Evolutionary conservation across 441 rosid genomes (phyloP), one percentile per base, ranked within the genome.

Genomic region (Adansonia gregorii): DNA sequence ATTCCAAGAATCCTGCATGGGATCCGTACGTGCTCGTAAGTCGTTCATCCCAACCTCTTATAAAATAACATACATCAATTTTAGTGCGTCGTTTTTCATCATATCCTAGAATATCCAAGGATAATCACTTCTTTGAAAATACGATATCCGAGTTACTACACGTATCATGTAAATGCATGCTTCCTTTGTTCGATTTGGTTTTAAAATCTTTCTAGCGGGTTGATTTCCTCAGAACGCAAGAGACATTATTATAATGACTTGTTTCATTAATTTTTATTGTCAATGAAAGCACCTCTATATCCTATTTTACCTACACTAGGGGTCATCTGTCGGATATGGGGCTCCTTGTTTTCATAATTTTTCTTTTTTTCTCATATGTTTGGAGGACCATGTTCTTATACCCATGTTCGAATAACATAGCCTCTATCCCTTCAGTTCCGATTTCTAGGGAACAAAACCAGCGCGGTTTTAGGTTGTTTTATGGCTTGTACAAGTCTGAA

Each of bases 1-100:
- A 92, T 79, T 20, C 85, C 54, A 79, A 76, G 72, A 84, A 84
- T 78, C 83, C 80, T 64, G 87, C 91, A 55, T 94, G 99, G 99
- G 96, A 96, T 85, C 98, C 99, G 65, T 84, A 58, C 81, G 90
- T 94, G 41, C 94, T 94, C 63, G 99, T 96, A 89, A 85, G 87
- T 49, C 73, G 77, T 74, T 67, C 41, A 75, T 35, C 22, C 58
- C 56, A 71, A 17, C 43, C 54, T 64, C 77, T 63, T 7, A 24
- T 59, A 35, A 51, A 8, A 59, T 49, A 22, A 15, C 35, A 17
- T 76, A 71, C 24, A 54, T 54, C 65, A 43, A 41, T 65, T 12
- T 66, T 66, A 58, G 14, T 70, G 46, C 77, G 31, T 78, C 10
- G 11, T 7, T 56, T 67, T 27, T 35, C 41, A 49, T 41, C 43